These are phyloP conservation scores for Herpotrichia juniperi DNA, from an alignment of 2,329 filamentous ascomycete species.

Conservation along the genomic window DNA sequence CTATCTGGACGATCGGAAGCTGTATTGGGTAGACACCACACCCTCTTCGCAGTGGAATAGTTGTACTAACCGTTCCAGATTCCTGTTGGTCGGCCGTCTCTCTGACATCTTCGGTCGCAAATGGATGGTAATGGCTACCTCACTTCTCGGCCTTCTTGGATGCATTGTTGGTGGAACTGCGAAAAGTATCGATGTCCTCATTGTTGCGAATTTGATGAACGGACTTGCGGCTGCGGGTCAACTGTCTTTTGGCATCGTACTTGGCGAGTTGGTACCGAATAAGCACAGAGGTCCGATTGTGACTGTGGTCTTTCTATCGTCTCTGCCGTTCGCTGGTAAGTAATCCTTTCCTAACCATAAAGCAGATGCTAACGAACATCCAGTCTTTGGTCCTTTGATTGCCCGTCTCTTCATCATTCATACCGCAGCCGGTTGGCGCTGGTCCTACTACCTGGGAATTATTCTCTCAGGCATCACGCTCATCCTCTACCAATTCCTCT, in stretches of 20 bases:
- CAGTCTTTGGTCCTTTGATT: conserved; percentile 54
- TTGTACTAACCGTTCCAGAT: background rate
- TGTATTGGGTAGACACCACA: conserved; percentile 16
- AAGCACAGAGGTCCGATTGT: conserved; percentile 37
- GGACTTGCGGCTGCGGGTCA: conserved; percentile 36
- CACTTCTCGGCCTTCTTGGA: conserved; percentile 25
- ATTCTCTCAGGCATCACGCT: conserved; percentile 51
- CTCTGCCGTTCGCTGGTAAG: conserved; percentile 37
- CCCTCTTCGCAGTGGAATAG: no score
- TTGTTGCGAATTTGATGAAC: conserved; percentile 35
- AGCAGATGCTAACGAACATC: background rate
- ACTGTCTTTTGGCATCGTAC: conserved; percentile 32
- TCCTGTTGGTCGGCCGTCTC: conserved; percentile 30
- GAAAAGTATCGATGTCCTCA: conserved; percentile 35
- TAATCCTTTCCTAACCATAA: background rate
- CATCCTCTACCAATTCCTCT: conserved; percentile 53
- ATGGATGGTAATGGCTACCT: conserved; percentile 29
- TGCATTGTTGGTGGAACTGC: conserved; percentile 37
- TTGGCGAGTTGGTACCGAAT: conserved; percentile 44
- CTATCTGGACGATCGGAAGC: conserved; percentile 30
- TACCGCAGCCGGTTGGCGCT: conserved; percentile 40
- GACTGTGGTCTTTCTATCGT: conserved; percentile 27
- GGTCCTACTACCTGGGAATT: conserved; percentile 58
- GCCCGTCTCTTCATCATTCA: conserved; percentile 53
- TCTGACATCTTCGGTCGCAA: conserved; percentile 33